Percentiles rank a stretch among this genome's conserved stretches.
phyloP scores from a whole-genome alignment of 2,329 filamentous ascomycete species.

The Albophoma yamanashiensis region DNA sequence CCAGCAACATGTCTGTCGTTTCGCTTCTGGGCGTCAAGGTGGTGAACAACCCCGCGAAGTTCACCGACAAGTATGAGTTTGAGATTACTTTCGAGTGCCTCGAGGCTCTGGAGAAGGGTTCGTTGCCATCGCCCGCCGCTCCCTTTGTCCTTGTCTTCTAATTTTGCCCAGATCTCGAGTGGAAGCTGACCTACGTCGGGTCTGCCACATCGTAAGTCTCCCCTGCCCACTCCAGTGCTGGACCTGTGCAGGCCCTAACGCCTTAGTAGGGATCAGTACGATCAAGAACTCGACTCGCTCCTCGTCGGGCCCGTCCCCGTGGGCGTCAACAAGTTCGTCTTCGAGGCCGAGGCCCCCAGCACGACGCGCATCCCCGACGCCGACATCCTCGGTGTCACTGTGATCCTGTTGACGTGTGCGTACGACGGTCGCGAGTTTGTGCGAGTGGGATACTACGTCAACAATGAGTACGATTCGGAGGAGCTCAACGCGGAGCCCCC shows the following conservation, averaged over 20 bases:
- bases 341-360: conserved; percentile 89
- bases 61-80: conserved; percentile 88
- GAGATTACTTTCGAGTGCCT: conserved; percentile 99
- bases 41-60: conserved; percentile 92
- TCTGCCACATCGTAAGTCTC: conserved; percentile 83
- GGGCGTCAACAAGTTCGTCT: conserved; percentile 97
- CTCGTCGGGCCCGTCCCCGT: conserved; percentile 96
- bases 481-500: conserved; percentile 84
- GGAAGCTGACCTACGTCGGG: conserved; percentile 98
- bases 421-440: conserved; percentile 97
- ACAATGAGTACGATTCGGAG: conserved; percentile 95
- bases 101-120: conserved; percentile 87
- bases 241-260: conserved; percentile 9
- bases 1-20: conserved; percentile 73
- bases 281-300: conserved; percentile 95
- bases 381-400: conserved; percentile 93
- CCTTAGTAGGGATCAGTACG: conserved; percentile 74
- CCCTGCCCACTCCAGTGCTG: conserved; percentile 4
- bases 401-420: conserved; percentile 90
- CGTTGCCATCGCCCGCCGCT: conserved; percentile 5
- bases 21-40: conserved; percentile 93
- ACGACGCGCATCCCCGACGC: conserved; percentile 84
- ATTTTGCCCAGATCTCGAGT: conserved; percentile 69
- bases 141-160: conserved; percentile 6
- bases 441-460: conserved; percentile 97